Base-by-base conservation (phyloP, 805 yeast genomes). In the Candida coquimbonensis region DNA sequence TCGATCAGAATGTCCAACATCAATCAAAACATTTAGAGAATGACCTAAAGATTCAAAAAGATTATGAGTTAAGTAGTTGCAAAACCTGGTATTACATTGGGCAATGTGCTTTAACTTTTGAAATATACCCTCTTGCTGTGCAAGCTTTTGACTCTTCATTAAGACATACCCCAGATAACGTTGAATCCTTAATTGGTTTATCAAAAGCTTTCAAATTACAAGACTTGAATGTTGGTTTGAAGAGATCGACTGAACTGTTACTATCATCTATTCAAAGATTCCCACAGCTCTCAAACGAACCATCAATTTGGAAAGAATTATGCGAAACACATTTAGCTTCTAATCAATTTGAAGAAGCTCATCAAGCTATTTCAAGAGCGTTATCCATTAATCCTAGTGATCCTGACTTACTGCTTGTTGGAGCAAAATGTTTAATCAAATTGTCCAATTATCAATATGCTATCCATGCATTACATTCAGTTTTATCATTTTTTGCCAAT, bases 271-370 rank as follows among this genome's bases (percentile, higher is more conserved):
- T 59, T 25, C 51, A 51, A 29, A 50, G 55, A 19, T 67, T 57
- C 46, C 72, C 73, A 3, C 60, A 61, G 1, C 56, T 78, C 21
- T 57, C 66, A 29, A 65, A 65, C 40, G 72, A 70, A 41, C 51
- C 72, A 0, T 49, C 53, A 7, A 52, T 78, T 5, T 73, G 75
- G 67, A 69, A 66, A 42, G 82, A 77, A 53, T 62, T 78, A 43
- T 70, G 78, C 0, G 77, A 75, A 48, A 72, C 80, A 45, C 78
- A 78, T 52, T 53, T 74, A 13, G 57, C 69, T 12, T 51, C 73
- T 9, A 73, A 75, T 33, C 67, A 74, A 47, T 66, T 64, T 39
- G 80, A 76, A 37, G 77, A 74, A 48, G 79, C 83, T 0, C 79
- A 76, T 52, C 69, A 66, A 41, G 64, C 75, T 2, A 64, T 74